These are phyloP conservation scores for Pyrenophora teres DNA, from an alignment of 2,329 filamentous ascomycete genomes.

Conservation along the genomic window DNA sequence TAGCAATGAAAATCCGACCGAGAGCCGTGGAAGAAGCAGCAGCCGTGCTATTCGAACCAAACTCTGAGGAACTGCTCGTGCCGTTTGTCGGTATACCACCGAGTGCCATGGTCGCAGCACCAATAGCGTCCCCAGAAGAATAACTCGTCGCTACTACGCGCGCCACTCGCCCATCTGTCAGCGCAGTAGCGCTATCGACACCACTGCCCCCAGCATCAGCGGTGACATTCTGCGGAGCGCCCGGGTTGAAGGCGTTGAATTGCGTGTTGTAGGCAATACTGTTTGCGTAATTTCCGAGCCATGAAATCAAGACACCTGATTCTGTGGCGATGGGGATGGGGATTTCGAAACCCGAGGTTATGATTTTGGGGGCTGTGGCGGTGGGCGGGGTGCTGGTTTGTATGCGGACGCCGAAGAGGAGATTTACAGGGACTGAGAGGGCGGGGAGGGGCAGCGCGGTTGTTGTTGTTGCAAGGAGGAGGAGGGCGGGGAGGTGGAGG, in stretches of 20 bases:
- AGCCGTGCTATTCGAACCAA: neutral
- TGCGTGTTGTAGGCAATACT: conserved; percentile 2
- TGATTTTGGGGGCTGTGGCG: neutral
- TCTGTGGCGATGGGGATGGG: neutral
- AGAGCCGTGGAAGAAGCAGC: neutral
- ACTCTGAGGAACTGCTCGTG: no score
- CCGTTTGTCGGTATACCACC: neutral
- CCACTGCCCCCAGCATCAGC: neutral
- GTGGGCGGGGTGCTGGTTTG: neutral
- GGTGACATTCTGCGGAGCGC: neutral
- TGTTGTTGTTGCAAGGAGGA: neutral
- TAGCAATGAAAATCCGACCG: neutral
- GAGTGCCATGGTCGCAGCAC: neutral
- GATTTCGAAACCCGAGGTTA: neutral
- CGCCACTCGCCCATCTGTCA: neutral
- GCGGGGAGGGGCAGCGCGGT: neutral
- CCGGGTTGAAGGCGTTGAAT: neutral
- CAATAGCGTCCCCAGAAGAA: neutral
- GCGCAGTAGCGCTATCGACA: neutral
- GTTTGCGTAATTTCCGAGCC: conserved; percentile 3
- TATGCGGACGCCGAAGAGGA: neutral
- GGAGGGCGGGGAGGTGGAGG: neutral
- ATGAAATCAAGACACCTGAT: neutral
- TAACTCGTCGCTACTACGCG: neutral
- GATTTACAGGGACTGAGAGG: neutral